Evolutionary conservation across 2,329 filamentous ascomycete species (phyloP).

Genomic region (Fonsecaea pedrosoi): DNA sequence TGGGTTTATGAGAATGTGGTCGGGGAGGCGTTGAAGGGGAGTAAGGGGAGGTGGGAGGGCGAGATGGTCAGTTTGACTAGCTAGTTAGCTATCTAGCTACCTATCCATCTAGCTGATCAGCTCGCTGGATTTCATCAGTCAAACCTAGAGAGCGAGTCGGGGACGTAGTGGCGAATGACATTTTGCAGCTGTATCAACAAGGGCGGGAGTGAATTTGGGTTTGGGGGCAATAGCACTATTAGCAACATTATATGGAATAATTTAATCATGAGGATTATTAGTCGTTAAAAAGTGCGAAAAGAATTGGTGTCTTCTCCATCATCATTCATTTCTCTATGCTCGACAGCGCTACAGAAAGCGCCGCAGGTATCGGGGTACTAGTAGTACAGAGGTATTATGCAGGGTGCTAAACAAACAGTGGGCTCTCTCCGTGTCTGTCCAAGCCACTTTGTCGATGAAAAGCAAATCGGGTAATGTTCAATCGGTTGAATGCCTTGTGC

Average conservation of each 20-base stretch:
- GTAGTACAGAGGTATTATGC: conserved; percentile 8
- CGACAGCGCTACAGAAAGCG: conserved; percentile 10
- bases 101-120: no score
- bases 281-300: not conserved
- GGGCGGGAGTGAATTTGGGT: no score
- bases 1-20: conserved; percentile 46
- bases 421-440: conserved; percentile 1
- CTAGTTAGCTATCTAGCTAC: not conserved
- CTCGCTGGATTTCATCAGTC: not conserved
- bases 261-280: not conserved
- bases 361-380: conserved; percentile 16
- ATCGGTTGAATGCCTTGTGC: not conserved
- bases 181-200: no score
- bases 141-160: no score
- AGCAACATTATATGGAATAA: not conserved
- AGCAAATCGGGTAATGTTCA: not conserved
- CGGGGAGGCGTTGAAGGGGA: conserved; percentile 27
- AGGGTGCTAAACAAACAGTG: not conserved
- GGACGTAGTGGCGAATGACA: no score
- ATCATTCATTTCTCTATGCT: conserved; percentile 21
- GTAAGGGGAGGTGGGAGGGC: conserved; percentile 31
- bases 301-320: conserved; percentile 4
- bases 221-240: no score
- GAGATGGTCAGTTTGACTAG: conserved; percentile 40
- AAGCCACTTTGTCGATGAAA: conserved; percentile 1